Evolutionary conservation across 768 basidiomycete genomes (phyloP).

Genomic region (Xanthoconium purpureum): DNA sequence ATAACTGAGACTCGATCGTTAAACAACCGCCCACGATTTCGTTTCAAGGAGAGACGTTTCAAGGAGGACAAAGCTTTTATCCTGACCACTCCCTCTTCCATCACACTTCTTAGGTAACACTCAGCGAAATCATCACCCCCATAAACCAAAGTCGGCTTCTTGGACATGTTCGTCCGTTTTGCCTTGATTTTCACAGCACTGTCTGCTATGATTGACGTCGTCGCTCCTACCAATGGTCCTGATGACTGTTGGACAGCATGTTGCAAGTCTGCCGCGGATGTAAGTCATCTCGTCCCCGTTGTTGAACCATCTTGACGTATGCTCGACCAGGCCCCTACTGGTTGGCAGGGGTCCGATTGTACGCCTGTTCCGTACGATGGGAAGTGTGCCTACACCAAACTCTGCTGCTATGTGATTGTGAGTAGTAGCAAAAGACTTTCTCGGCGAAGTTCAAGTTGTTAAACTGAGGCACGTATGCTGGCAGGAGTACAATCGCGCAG

Average conservation of each 20-base stretch:
- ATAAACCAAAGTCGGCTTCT: not conserved
- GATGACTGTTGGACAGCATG: not conserved
- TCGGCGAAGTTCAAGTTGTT: not conserved
- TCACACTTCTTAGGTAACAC: too few relatives aligned
- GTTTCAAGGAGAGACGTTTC: not conserved
- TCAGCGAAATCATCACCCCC: not conserved
- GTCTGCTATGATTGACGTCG: not conserved
- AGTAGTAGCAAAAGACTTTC: not conserved
- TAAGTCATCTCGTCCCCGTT: not conserved
- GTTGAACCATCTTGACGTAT: not conserved
- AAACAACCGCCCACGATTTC: not conserved
- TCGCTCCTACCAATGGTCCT: not conserved
- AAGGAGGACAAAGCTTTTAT: not conserved
- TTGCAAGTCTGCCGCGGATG: not conserved
- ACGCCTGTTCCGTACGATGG: not conserved
- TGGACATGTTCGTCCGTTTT: not conserved
- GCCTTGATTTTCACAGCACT: not conserved
- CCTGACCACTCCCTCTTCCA: too few relatives aligned
- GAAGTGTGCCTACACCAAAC: not conserved
- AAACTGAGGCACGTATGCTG: not conserved
- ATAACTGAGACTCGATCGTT: not conserved
- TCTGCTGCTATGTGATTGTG: constrained; percentile 5
- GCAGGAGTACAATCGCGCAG: not conserved
- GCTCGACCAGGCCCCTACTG: not conserved
- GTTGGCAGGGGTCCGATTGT: not conserved